Percentiles rank a stretch among this genome's conserved stretches.
phyloP scores from a whole-genome alignment of 768 basidiomycete species.

The Cystobasidium tubakii region DNA sequence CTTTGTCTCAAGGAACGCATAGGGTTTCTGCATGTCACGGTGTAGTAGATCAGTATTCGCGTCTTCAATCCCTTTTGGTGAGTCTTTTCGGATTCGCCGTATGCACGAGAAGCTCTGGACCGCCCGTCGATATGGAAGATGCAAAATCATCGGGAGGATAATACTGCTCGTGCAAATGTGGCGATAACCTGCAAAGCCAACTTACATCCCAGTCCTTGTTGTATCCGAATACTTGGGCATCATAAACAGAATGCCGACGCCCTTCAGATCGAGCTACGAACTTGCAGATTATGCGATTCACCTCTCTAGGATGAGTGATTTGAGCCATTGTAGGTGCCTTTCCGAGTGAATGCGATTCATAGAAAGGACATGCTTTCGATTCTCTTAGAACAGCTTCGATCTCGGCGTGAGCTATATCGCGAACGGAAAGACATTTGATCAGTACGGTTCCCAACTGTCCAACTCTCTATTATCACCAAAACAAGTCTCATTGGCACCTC shows the following conservation, averaged over 20 bases:
- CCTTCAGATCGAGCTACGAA: constrained; percentile 7
- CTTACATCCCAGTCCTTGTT: constrained; percentile 1
- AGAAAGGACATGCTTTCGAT: neutral
- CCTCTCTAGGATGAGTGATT: neutral
- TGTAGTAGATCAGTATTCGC: too few species aligned
- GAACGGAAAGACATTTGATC: too few species aligned
- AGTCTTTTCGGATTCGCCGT: too few species aligned
- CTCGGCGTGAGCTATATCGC: constrained; percentile 8
- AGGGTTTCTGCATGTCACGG: neutral
- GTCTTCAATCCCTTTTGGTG: too few species aligned
- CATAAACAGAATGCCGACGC: neutral
- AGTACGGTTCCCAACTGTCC: too few species aligned
- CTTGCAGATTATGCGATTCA: neutral
- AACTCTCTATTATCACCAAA: too few species aligned
- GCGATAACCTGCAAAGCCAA: too few species aligned
- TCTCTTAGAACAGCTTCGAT: neutral
- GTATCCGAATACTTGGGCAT: neutral
- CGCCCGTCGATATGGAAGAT: too few species aligned
- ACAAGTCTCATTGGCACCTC: too few species aligned
- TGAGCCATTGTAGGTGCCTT: constrained; percentile 10
- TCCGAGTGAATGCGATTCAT: constrained; percentile 5
- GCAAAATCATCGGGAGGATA: too few species aligned
- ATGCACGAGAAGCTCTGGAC: too few species aligned
- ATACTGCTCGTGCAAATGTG: too few species aligned
- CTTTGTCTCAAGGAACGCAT: neutral